These are phyloP conservation scores for Clarireedia paspali DNA, from an alignment of 2,329 filamentous ascomycete species.

Conservation along the genomic window DNA sequence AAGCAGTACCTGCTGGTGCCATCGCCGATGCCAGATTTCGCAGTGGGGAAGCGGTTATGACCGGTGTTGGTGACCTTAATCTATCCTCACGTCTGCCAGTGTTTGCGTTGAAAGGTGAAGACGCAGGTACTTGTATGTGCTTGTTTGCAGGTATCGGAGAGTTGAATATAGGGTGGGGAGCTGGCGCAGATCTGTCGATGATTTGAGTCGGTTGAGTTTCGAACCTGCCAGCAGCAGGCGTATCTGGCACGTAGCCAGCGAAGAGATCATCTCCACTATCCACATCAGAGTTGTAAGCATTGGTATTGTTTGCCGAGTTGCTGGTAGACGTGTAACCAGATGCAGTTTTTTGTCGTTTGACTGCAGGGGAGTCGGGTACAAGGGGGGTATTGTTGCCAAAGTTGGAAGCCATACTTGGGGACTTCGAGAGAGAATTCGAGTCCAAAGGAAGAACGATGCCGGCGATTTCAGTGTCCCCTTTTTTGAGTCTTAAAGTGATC, in stretches of 20 bases:
- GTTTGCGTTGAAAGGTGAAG: constrained; percentile 53
- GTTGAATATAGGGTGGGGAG: constrained; percentile 20
- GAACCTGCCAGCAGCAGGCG: constrained; percentile 18
- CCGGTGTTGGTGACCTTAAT: constrained; percentile 15
- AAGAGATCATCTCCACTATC: constrained; percentile 41
- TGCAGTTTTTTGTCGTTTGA: constrained; percentile 28
- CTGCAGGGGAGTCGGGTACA: constrained; percentile 21
- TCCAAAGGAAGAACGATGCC: not conserved
- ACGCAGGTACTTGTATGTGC: constrained; percentile 77
- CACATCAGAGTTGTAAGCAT: constrained; percentile 31
- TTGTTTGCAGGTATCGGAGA: constrained; percentile 19
- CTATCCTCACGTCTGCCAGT: constrained; percentile 11
- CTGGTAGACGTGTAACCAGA: constrained; percentile 26
- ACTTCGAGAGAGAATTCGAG: not conserved
- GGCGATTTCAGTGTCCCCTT: not conserved
- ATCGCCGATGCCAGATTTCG: constrained; percentile 50
- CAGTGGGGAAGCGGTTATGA: constrained; percentile 16
- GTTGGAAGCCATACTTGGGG: constrained; percentile 18
- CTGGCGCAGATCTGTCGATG: constrained; percentile 26
- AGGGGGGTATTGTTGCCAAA: constrained; percentile 4
- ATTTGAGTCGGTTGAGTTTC: constrained; percentile 34
- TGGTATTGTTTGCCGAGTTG: constrained; percentile 19
- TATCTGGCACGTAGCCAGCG: constrained; percentile 35
- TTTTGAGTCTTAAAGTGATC: not conserved
- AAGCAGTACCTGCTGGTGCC: constrained; percentile 69